These are phyloP conservation scores for Globisporangium lucens DNA, from an alignment of 352 stramenopile species.

Conservation along the genomic window DNA sequence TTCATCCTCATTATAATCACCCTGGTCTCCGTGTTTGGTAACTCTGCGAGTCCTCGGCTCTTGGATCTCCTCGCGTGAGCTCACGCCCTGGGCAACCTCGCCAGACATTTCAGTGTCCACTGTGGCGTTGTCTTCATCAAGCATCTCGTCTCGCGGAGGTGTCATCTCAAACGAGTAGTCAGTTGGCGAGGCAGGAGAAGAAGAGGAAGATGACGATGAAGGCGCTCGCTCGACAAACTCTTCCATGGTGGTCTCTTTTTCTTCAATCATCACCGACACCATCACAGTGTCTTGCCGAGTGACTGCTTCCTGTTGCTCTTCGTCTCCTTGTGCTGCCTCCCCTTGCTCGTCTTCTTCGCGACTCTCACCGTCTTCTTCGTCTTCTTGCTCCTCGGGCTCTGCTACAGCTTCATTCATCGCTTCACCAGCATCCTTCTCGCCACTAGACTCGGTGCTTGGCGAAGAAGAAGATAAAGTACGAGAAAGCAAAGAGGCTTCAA, in stretches of 20 bases:
- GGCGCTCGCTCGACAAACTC: neutral
- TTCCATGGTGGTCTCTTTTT: neutral
- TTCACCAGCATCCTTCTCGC: neutral
- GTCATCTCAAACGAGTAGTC: slow-evolving; percentile 4
- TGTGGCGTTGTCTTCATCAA: neutral
- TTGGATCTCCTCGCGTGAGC: neutral
- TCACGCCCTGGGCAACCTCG: neutral
- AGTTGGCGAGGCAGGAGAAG: neutral
- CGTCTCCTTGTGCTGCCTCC: neutral
- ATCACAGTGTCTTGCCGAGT: neutral
- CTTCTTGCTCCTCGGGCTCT: neutral
- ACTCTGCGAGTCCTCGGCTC: neutral
- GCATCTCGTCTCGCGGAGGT: neutral
- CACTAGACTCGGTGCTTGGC: neutral
- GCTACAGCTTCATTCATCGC: neutral
- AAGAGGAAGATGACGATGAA: neutral
- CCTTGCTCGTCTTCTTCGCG: neutral
- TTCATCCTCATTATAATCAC: neutral
- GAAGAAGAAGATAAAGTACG: neutral
- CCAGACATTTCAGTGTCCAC: neutral
- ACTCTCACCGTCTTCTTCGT: no score
- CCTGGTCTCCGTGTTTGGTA: neutral
- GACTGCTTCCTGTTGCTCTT: neutral
- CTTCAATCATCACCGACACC: neutral
- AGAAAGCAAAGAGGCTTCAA: neutral